These are phyloP conservation scores for Blastocystis sp. DNA, from an alignment of 352 stramenopile species.

Conservation along the genomic window DNA sequence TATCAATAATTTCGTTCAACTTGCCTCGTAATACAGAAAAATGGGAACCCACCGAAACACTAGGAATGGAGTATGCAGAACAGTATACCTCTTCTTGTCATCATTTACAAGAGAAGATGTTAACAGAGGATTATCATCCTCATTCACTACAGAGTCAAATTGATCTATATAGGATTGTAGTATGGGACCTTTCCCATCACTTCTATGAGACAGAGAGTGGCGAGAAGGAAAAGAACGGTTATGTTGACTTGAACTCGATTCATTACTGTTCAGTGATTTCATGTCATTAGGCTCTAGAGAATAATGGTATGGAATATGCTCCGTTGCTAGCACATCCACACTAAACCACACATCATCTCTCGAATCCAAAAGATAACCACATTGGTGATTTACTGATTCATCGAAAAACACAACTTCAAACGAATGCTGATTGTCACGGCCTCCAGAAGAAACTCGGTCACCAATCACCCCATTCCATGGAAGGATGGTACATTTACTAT, in stretches of 20 bases:
- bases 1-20: constrained; percentile 56
- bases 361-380: neutral
- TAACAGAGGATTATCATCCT: neutral
- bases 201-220: neutral
- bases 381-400: neutral
- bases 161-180: neutral
- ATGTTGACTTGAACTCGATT: neutral
- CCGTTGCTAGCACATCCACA: neutral
- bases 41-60: neutral
- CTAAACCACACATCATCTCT: constrained; percentile 3
- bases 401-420: neutral
- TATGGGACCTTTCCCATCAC: neutral
- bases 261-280: neutral
- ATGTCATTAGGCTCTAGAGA: neutral
- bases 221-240: neutral
- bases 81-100: neutral
- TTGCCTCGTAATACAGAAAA: neutral
- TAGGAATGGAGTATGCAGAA: neutral
- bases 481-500: neutral
- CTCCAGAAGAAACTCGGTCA: neutral
- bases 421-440: neutral
- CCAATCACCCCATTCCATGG: constrained; percentile 12
- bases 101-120: neutral
- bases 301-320: neutral
- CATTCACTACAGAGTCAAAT: neutral